A percentile compares a stretch with the other conserved stretches of the same genome.
Conservation (phyloP, 148 eudicot genomes). For the Vaccinium darrowii region DNA sequence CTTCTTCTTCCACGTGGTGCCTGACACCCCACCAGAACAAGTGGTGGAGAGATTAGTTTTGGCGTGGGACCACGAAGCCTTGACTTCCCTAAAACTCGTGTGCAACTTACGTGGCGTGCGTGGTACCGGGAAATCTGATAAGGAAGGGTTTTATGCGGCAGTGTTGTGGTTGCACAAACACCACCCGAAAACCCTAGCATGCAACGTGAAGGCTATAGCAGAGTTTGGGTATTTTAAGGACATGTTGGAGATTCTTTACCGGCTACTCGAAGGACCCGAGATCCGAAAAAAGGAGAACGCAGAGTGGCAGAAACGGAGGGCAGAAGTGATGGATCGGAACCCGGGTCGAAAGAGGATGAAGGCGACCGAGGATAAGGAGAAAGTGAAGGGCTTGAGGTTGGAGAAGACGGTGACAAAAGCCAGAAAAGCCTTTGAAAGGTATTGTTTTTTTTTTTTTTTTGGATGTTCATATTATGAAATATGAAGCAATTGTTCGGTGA, state of each 20-base stretch:
- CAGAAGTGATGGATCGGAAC: neutral
- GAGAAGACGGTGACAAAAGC: conserved; percentile 21
- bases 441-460: too few relatives aligned
- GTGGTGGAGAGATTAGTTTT: neutral
- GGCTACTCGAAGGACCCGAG: conserved; percentile 18
- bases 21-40: neutral
- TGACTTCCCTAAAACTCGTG: neutral
- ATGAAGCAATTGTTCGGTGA: too few relatives aligned
- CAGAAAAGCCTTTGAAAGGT: conserved; percentile 16
- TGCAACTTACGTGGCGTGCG: conserved; percentile 9
- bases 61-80: neutral
- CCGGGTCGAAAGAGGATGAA: neutral
- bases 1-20: neutral
- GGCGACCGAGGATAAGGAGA: conserved; percentile 1
- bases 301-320: neutral
- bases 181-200: conserved; percentile 29
- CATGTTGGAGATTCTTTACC: conserved; percentile 15
- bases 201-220: neutral
- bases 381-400: conserved; percentile 23
- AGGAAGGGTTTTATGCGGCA: conserved; percentile 16
- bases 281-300: neutral
- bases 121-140: conserved; percentile 24
- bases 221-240: conserved; percentile 24
- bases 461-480: too few relatives aligned
- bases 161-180: conserved; percentile 21